Conservation (phyloP, 352 stramenopile genomes). For the Phytophthora foliorum region DNA sequence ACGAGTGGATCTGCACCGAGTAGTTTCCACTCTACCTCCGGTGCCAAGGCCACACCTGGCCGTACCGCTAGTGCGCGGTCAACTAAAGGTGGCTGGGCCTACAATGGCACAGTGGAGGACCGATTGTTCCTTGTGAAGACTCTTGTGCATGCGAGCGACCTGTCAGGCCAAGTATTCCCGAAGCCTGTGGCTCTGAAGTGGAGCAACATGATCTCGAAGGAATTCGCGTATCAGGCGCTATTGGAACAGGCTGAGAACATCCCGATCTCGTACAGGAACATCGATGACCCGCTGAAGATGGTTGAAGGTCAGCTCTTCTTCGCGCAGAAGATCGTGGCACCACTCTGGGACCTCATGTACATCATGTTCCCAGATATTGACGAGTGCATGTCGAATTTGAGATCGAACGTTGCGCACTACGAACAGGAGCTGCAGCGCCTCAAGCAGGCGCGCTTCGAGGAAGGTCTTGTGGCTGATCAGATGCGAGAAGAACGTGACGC, state of each 20-base stretch:
- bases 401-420: slow-evolving; percentile 85
- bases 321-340: slow-evolving; percentile 83
- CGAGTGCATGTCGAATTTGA: slow-evolving; percentile 72
- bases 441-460: slow-evolving; percentile 45
- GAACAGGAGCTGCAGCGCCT: slow-evolving; percentile 80
- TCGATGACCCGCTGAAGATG: slow-evolving; percentile 88
- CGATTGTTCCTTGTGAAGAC: slow-evolving; percentile 88
- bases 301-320: slow-evolving; percentile 90
- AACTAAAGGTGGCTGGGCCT: slow-evolving; percentile 59
- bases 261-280: slow-evolving; percentile 81
- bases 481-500: slow-evolving; percentile 34
- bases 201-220: slow-evolving; percentile 92
- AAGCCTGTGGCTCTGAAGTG: slow-evolving; percentile 92
- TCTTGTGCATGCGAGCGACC: slow-evolving; percentile 89
- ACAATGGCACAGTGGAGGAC: slow-evolving; percentile 78
- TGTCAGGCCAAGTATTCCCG: slow-evolving; percentile 88
- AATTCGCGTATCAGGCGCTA: slow-evolving; percentile 90
- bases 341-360: slow-evolving; percentile 81
- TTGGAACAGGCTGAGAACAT: slow-evolving; percentile 86
- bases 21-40: slow-evolving; percentile 31
- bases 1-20: slow-evolving; percentile 25
- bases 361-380: slow-evolving; percentile 82
- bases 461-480: slow-evolving; percentile 21
- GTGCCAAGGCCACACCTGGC: slow-evolving; percentile 22
- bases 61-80: slow-evolving; percentile 38